phyloP scores from a whole-genome alignment of 768 basidiomycete species.

The Floccularia luteovirens region DNA sequence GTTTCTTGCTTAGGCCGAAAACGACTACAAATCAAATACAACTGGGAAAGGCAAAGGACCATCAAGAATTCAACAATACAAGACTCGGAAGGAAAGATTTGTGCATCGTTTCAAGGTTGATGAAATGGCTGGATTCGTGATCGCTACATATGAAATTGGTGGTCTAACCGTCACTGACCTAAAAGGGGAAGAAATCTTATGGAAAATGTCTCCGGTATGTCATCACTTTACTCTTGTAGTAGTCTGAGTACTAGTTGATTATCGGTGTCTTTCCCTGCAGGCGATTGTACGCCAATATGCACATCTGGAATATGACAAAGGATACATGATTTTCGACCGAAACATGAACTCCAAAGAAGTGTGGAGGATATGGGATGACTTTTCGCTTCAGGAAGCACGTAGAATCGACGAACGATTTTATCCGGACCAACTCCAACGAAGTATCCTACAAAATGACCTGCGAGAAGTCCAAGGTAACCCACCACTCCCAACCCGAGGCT shows the following conservation, averaged over 20 bases:
- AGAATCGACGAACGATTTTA: conserved; percentile 4
- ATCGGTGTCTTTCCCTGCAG: conserved; percentile 15
- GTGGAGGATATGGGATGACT: conserved; percentile 45
- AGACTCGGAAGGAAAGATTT: conserved; percentile 21
- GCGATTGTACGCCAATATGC: conserved; percentile 46
- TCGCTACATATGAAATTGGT: conserved; percentile 47
- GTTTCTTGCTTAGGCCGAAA: conserved; percentile 29
- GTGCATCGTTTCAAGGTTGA: conserved; percentile 79
- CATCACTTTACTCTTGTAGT: neutral
- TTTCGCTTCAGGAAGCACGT: conserved; percentile 1
- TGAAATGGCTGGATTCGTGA: conserved; percentile 46
- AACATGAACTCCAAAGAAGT: conserved; percentile 53
- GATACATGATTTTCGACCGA: conserved; percentile 68
- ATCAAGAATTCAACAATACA: conserved; percentile 27
- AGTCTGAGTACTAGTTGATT: neutral
- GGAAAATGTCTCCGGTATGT: conserved; percentile 52
- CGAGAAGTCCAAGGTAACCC: neutral
- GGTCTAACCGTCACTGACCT: conserved; percentile 56
- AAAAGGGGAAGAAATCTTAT: conserved; percentile 39
- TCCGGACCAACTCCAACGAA: conserved; percentile 1
- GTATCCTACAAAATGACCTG: neutral
- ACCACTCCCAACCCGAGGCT: conserved; percentile 24
- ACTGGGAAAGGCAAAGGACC: conserved; percentile 50
- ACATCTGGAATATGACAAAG: conserved; percentile 67
- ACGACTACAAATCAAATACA: conserved; percentile 33